Conservation (phyloP, 768 basidiomycete genomes). For the Lactifluus hygrophoroides region DNA sequence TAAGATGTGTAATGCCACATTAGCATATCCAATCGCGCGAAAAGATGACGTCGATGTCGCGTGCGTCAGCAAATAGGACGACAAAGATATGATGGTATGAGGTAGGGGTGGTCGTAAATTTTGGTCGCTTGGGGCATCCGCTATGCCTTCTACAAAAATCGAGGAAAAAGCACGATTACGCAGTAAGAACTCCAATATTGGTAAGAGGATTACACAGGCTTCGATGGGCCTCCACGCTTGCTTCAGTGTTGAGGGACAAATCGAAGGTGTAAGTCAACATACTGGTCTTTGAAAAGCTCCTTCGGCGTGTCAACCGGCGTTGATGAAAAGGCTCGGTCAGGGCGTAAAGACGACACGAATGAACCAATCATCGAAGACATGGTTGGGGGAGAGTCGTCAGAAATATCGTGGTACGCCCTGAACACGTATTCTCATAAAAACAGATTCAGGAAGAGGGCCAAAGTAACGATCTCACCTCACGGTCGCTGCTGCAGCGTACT, state of each 20-base stretch:
- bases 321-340: slow-evolving; percentile 43
- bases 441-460: neutral
- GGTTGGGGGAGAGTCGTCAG: slow-evolving; percentile 44
- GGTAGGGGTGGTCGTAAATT: slow-evolving; percentile 31
- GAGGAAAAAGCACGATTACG: slow-evolving; percentile 41
- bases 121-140: slow-evolving; percentile 23
- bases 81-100: slow-evolving; percentile 44
- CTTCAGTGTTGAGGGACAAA: neutral
- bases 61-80: slow-evolving; percentile 60
- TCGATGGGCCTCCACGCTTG: slow-evolving; percentile 49
- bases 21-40: slow-evolving; percentile 54
- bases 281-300: slow-evolving; percentile 54
- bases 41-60: slow-evolving; percentile 52
- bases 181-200: slow-evolving; percentile 52
- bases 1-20: slow-evolving; percentile 45
- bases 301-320: slow-evolving; percentile 39
- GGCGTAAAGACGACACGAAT: slow-evolving; percentile 43
- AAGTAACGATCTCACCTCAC: slow-evolving; percentile 36
- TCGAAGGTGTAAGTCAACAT: neutral
- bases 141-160: slow-evolving; percentile 36
- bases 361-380: slow-evolving; percentile 44
- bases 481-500: slow-evolving; percentile 41
- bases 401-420: slow-evolving; percentile 50
- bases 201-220: slow-evolving; percentile 48
- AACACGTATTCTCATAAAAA: neutral